Evolutionary conservation across 2,329 filamentous ascomycete species (phyloP), one percentile per base, ranked within the genome.

Genomic region (Aspergillus sp.): DNA sequence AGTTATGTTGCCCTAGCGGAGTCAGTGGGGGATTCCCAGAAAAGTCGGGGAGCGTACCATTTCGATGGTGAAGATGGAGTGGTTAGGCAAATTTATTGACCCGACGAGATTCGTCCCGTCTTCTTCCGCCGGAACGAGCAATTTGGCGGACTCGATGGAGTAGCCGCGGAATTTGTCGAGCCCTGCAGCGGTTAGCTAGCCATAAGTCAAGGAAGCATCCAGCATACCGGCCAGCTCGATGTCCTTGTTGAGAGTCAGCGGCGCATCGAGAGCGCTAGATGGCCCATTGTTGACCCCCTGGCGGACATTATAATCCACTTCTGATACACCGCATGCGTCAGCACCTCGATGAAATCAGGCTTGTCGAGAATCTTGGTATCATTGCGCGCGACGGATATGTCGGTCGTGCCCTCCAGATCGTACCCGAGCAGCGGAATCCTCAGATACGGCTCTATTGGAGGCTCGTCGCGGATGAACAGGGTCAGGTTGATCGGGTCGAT

Each of bases 91-190:
- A 26, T 55, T 63, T 6, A 69, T 48, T 1, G 51, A 49, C 1
- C 66, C 67, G 15, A 52, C 53, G 33, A 71, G 45, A 40, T 69
- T 69, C 30, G 53, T 55, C 8, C 63, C 63, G 11, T 65, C 55
- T 0, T 49, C 45, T 15, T 44, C 37, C 1, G 61, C 44, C 1
- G 63, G 58, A 2, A 65, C 39, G 8, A 64, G 35, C 4, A 71
- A 50, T 2, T 55, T 40, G 13, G 61, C 45, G 8, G 53, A 44
- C n/a, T 49, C 32, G 26, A 64, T 59, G 4, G 44, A 51, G 22
- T 67, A 64, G 4, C 67, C 64, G 1, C 43, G 33, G 1, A 69
- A 46, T 27, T 57, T 45, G 15, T 64, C 55, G 4, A 71, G 41
- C 0, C 47, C 49, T 51, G 15, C 2, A 14, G 4, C 7, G 6